Evolutionary conservation across 1,284 basidiomycete genomes (phyloP), one percentile per base, ranked within the genome.

Genomic region (Ustilago nuda): DNA sequence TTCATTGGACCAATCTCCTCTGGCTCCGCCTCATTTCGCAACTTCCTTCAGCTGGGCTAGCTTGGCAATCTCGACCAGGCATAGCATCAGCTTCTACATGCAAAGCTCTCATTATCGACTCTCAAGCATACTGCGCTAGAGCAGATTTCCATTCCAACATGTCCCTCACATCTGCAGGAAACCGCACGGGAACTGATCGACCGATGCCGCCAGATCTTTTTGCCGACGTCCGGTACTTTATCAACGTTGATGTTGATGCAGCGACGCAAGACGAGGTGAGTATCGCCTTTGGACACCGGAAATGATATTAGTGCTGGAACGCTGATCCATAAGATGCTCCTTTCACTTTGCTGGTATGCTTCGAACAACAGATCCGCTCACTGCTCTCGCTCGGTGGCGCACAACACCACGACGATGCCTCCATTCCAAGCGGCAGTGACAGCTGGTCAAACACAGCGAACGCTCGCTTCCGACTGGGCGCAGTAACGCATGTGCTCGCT

Each of bases 401-500:
- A 2, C 30, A 46, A 17, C 46, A 63, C 12, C 33, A 64, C 36
- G 33, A 61, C 12, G 53, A 45, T 23, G n/a, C 33, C 4, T 39
- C 60, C 1, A 43, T 43, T 23, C 48, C 67, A 6, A 58, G 56
- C 51, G 55, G 62, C 43, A 65, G 48, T 50, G 7, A 17, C 48
- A 45, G 17, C 41, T 55, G 13, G 27, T 35, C 19, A 15, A 5
- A 6, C 27, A 39, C n/a, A 23, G 30, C 6, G 17, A 53, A 13
- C 66, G 72, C 45, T 78, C 76, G 76, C 30, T 78, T 78, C 35
- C 54, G 46, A 8, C 58, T 81, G 65, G 79, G 62, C 70, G 78
- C 62, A 58, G 82, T 86, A 50, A 87, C 86, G 4, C 87, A 87
- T 64, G 80, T 88, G 61, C 82, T 88, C 65, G 89, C 90, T 17